Evolutionary conservation across 176 grass and related monocot genomes (phyloP).

Genomic region (Thinopyrum elongatum): DNA sequence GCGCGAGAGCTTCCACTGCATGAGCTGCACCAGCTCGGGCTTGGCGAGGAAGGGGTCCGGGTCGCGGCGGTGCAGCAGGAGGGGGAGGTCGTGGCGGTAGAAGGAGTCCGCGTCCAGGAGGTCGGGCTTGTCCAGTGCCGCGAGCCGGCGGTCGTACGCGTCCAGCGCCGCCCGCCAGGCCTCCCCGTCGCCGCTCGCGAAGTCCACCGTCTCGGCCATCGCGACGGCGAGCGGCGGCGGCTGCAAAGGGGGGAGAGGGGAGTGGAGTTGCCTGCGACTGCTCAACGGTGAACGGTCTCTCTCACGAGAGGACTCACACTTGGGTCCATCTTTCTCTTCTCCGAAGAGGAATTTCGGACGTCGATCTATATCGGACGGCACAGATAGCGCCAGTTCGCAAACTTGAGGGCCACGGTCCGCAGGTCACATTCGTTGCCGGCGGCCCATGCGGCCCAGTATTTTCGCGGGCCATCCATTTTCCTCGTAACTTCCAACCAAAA

Average conservation of each 20-base stretch:
- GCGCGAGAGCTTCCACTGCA: constrained; percentile 94
- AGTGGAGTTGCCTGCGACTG: not conserved
- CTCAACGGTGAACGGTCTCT: too few species aligned
- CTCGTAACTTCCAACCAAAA: not conserved
- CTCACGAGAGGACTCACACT: too few species aligned
- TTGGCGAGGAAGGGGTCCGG: constrained; percentile 66
- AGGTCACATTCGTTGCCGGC: not conserved
- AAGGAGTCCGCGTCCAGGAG: constrained; percentile 62
- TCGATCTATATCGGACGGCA: too few species aligned
- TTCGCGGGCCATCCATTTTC: not conserved
- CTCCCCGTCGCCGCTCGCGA: constrained; percentile 50
- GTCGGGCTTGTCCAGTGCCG: constrained; percentile 62
- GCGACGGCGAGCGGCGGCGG: constrained; percentile 2
- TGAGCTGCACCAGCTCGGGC: constrained; percentile 71
- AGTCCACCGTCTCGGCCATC: constrained; percentile 58
- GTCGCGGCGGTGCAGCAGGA: constrained; percentile 52
- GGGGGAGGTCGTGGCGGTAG: constrained; percentile 73
- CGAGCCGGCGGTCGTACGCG: constrained; percentile 52
- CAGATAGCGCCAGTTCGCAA: not conserved
- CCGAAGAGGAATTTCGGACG: not conserved
- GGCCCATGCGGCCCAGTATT: not conserved
- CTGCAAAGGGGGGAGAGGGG: not conserved
- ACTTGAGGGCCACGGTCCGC: not conserved
- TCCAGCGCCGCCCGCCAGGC: constrained; percentile 61
- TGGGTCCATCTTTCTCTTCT: not conserved